Evolutionary conservation across 371 early-diverging fungal species (phyloP), one percentile per base, ranked within the genome.

Genomic region (Chytridiales sp.): DNA sequence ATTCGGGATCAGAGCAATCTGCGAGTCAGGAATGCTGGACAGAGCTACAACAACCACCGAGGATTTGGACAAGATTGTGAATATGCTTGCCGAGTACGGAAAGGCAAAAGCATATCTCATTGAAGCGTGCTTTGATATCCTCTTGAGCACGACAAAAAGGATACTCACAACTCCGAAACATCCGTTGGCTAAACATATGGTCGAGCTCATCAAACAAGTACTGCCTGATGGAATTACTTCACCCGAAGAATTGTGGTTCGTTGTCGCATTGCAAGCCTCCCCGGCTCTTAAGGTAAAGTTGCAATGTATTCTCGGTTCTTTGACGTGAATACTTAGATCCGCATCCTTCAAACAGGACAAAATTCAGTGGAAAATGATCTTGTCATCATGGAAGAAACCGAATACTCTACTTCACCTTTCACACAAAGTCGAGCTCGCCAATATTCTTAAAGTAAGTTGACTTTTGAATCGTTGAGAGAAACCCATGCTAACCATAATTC

Each of bases 1-100:
- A 49, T 94, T 97, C 74, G 92, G 94, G 15, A 71, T 86, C 47
- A 83, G 88, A 81, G 83, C 90, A 31, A 81, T 97, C 40, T 78
- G 87, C 34, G 82, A 86, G 59, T 86, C 94, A 6, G 92, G 90
- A n/a, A 80, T 90, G 63, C 61, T 95, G 19, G 49, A 79, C n/a
- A 79, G 90, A 38, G 58, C 76, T 1, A 66, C 72, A 0, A 86
- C 87, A 0, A 71, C 82, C 11, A 49, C 67, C 4, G 81, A 81
- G 31, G 92, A 94, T 58, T 68, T 87, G 35, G 41, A 79, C 32
- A 71, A 78, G 46, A 81, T 93, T 3, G 74, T 87, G 19, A 77
- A 82, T n/a, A 76, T 77, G 51, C 75, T 94, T 55, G 53, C 81
- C 11, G 83, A 87, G 51, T 52, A 50, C 61, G 80, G 85, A 0